Evolutionary conservation across 1,139 yeast genomes (phyloP).

Genomic region (Yarrowia galli): DNA sequence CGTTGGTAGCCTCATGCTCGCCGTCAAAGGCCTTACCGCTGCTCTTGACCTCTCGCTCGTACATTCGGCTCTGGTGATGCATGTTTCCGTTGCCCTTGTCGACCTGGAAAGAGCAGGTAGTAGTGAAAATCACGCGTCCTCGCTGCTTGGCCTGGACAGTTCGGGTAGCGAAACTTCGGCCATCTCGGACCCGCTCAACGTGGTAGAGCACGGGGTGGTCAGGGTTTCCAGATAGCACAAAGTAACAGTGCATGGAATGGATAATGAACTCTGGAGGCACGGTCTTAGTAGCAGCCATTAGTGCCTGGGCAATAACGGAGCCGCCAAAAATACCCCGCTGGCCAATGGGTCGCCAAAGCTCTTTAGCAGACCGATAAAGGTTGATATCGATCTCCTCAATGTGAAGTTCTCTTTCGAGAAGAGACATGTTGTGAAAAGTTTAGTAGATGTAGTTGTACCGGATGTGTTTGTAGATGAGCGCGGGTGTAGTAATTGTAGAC

Average conservation of each 20-base stretch:
- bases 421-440: conserved; percentile 18
- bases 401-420: conserved; percentile 43
- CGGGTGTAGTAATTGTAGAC: neutral
- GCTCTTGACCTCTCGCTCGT: conserved; percentile 3
- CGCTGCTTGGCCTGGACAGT: conserved; percentile 64
- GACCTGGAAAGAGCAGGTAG: conserved; percentile 61
- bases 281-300: conserved; percentile 67
- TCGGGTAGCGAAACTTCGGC: conserved; percentile 66
- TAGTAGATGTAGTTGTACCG: neutral
- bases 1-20: conserved; percentile 28
- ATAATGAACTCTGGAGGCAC: conserved; percentile 56
- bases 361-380: conserved; percentile 49
- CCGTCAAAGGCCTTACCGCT: conserved; percentile 23
- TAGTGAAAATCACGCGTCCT: conserved; percentile 59
- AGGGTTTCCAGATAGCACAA: conserved; percentile 51
- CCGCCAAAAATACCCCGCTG: conserved; percentile 86
- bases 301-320: conserved; percentile 73
- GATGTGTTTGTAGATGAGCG: neutral
- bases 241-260: conserved; percentile 61
- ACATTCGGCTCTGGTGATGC: conserved; percentile 37
- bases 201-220: conserved; percentile 60
- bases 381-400: conserved; percentile 49
- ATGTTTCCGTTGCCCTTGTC: conserved; percentile 38
- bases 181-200: conserved; percentile 64
- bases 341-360: conserved; percentile 56